These are phyloP conservation scores for Mucor irregularis DNA, from an alignment of 371 early-diverging fungal species.

Conservation along the genomic window DNA sequence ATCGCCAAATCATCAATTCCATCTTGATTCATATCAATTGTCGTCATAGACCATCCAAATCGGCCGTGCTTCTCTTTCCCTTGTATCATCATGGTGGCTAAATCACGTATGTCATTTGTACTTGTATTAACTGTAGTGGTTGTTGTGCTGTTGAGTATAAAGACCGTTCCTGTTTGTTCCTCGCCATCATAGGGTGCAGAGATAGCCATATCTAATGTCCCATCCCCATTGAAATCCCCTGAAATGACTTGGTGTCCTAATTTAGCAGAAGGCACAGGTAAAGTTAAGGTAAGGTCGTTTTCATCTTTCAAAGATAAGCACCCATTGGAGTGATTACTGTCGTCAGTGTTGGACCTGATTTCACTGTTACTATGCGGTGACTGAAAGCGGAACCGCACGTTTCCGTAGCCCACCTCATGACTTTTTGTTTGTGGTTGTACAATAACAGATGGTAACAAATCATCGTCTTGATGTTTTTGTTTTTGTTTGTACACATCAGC, in stretches of 20 bases:
- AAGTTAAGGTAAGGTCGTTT: conserved; percentile 33
- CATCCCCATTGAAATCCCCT: conserved; percentile 76
- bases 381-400: not conserved
- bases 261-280: conserved; percentile 55
- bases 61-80: conserved; percentile 47
- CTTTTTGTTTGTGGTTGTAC: not conserved
- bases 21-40: conserved; percentile 81
- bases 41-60: conserved; percentile 78
- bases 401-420: not conserved
- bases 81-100: conserved; percentile 26
- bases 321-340: not conserved
- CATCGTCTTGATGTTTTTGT: not conserved
- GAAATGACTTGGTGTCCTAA: conserved; percentile 65
- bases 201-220: conserved; percentile 62
- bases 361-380: not conserved
- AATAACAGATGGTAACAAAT: conserved; percentile 2
- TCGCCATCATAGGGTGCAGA: conserved; percentile 67
- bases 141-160: conserved; percentile 34
- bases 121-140: not conserved
- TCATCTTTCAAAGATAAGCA: not conserved
- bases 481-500: not conserved
- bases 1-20: conserved; percentile 87
- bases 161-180: conserved; percentile 65
- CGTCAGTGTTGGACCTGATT: not conserved
- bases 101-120: conserved; percentile 30